Evolutionary conservation across 2,329 filamentous ascomycete genomes (phyloP), one percentile per base, ranked within the genome.

Genomic region (Verticillium klebahnii): DNA sequence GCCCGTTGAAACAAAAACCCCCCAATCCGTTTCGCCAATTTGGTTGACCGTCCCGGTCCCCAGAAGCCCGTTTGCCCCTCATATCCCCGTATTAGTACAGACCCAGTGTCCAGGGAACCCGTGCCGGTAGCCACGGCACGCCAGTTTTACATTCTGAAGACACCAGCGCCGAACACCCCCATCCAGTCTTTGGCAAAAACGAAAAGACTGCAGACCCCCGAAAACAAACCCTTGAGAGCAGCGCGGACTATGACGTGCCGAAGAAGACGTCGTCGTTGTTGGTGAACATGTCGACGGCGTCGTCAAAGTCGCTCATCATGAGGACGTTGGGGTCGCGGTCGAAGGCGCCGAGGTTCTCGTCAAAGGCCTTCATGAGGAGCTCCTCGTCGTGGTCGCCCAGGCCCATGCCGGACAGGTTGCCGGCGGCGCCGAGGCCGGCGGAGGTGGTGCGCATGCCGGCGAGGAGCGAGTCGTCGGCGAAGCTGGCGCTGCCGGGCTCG

Each of bases 221-320:
- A 19, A 15, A 17, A 11, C 9, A 36, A 29, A 29, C 29, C 29
- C 3, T 29, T 29, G 29, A 3, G 29, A 29, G 29, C 29, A 6
- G 29, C 29, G 5, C n/a, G 17, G 40, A 34, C 23, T 65, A 76
- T 61, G 70, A 67, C 65, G 66, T 75, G 59, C 78, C 76, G 67
- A 84, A 85, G 67, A 85, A 83, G 61, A 84, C 73, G 64, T 85
- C 82, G 61, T 83, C 80, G 63, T 74, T 77, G 65, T 77, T 76
- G 32, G 75, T 77, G 66, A 85, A 84, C 80, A 86, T 82, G 70
- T 75, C 75, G 36, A 81, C 78, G 5, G 73, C 67, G 61, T 75
- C 77, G 63, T 82, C 79, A 60, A 80, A 83, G 54, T 85, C 83
- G 72, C 72, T 76, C 68, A 82, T 77, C 74, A 82, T 77, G 59